phyloP scores from a whole-genome alignment of 2,329 filamentous ascomycete species.

The Penicillium sp. region DNA sequence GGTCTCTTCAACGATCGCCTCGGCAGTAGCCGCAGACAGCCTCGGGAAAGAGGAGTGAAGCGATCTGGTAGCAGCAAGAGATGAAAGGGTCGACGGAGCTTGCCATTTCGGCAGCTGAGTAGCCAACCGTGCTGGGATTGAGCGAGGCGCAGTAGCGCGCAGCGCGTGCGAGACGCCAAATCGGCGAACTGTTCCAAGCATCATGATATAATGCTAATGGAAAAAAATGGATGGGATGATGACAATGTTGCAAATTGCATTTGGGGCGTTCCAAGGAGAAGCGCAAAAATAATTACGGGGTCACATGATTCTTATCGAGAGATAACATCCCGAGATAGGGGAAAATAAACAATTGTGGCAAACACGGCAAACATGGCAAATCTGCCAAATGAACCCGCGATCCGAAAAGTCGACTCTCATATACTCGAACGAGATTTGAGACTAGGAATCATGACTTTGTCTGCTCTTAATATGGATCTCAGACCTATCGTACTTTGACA shows the following conservation, averaged over 20 bases:
- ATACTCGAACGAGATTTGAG: neutral
- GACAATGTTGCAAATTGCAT: slow-evolving; percentile 10
- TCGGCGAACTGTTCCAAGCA: slow-evolving; percentile 43
- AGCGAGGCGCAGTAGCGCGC: slow-evolving; percentile 34
- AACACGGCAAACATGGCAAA: neutral
- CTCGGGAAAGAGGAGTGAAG: slow-evolving; percentile 34
- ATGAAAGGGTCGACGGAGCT: slow-evolving; percentile 18
- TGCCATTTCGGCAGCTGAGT: slow-evolving; percentile 33
- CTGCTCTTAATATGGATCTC: neutral
- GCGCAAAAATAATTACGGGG: slow-evolving; percentile 23
- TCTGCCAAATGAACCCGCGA: neutral
- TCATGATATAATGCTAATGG: slow-evolving; percentile 24
- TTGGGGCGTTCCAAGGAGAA: slow-evolving; percentile 16
- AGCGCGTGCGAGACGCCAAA: slow-evolving; percentile 40
- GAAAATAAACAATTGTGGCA: neutral
- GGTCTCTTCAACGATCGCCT: slow-evolving; percentile 22
- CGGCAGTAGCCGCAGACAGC: slow-evolving; percentile 27
- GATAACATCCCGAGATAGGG: slow-evolving; percentile 4
- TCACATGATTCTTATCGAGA: slow-evolving; percentile 28
- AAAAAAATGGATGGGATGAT: slow-evolving; percentile 6
- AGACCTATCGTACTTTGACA: neutral
- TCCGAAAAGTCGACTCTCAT: neutral
- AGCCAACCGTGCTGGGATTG: slow-evolving; percentile 29
- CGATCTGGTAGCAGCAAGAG: slow-evolving; percentile 24
- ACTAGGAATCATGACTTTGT: neutral